Percentiles rank a stretch among this genome's conserved stretches.
Conservation (phyloP, 1,284 basidiomycete genomes). For the Moniliella sp. region DNA sequence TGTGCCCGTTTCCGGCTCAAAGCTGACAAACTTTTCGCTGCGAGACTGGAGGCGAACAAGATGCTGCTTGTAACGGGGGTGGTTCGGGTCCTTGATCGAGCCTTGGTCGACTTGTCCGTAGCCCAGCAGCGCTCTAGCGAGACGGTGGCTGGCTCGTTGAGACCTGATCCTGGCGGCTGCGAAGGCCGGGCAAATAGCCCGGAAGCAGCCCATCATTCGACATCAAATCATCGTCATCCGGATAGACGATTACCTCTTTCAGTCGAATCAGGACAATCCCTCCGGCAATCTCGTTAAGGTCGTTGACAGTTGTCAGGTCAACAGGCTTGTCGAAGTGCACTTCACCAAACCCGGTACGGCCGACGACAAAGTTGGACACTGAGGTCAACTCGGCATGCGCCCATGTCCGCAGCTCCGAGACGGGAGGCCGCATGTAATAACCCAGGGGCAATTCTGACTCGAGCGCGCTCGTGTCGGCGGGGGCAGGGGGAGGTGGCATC, state of each 20-base stretch:
- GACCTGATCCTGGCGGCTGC: constrained; percentile 51
- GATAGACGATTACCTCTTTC: constrained; percentile 79
- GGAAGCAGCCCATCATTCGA: constrained; percentile 24
- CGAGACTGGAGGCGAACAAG: constrained; percentile 62
- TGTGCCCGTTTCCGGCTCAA: constrained; percentile 55
- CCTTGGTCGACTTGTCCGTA: constrained; percentile 68
- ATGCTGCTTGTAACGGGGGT: constrained; percentile 51
- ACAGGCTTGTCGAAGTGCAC: constrained; percentile 68
- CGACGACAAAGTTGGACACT: constrained; percentile 53
- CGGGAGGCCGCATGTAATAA: constrained; percentile 23
- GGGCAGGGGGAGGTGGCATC: no score
- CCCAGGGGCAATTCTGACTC: background rate
- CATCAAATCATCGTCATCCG: constrained; percentile 41
- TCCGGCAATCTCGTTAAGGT: constrained; percentile 63
- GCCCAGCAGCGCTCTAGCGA: constrained; percentile 65
- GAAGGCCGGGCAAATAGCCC: constrained; percentile 34
- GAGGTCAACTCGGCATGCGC: constrained; percentile 44
- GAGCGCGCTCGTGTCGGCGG: no score
- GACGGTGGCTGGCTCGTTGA: constrained; percentile 70
- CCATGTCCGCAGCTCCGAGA: constrained; percentile 15
- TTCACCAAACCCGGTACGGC: constrained; percentile 70
- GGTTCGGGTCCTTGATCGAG: constrained; percentile 64
- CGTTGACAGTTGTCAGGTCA: constrained; percentile 64
- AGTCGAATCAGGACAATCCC: constrained; percentile 68
- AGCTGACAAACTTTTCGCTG: constrained; percentile 67